Evolutionary conservation across 352 stramenopile species (phyloP).

Genomic region (Phytophthora agathidicida): DNA sequence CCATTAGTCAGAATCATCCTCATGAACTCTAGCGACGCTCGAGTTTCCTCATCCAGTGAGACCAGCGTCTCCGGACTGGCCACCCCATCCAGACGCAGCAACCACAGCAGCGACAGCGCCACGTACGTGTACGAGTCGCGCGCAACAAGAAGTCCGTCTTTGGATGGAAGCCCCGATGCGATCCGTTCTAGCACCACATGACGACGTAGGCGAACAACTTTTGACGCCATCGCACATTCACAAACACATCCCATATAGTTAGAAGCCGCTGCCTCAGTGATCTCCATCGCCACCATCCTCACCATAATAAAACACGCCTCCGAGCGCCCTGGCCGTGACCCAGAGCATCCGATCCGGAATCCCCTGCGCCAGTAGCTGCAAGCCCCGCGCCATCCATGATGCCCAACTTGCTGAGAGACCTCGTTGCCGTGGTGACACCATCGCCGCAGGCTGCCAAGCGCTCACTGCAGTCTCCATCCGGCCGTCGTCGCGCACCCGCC

Average conservation of each 20-base stretch:
- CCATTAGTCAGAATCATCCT: conserved; percentile 1
- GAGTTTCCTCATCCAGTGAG: conserved; percentile 20
- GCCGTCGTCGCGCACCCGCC: conserved; percentile 10
- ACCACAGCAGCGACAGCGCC: conserved; percentile 55
- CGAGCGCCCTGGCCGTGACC: conserved; percentile 35
- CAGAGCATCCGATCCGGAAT: conserved; percentile 41
- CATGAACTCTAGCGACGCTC: conserved; percentile 14
- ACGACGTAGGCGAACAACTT: conserved; percentile 59
- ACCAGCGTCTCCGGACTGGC: conserved; percentile 7
- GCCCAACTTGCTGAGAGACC: conserved; percentile 44
- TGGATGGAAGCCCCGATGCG: conserved; percentile 22
- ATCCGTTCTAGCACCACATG: conserved; percentile 44
- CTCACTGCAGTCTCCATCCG: conserved; percentile 20
- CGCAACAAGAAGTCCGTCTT: conserved; percentile 17
- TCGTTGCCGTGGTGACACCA: conserved; percentile 31
- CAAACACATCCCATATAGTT: conserved; percentile 14
- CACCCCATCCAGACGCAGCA: conserved; percentile 45
- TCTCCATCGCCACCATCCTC: not conserved
- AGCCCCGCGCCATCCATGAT: conserved; percentile 35
- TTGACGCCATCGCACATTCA: conserved; percentile 1
- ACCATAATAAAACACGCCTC: conserved; percentile 61
- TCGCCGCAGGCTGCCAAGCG: conserved; percentile 29
- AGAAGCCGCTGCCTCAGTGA: conserved; percentile 2
- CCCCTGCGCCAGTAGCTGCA: conserved; percentile 43
- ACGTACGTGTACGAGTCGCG: conserved; percentile 31